Evolutionary conservation across 768 basidiomycete genomes (phyloP), one percentile per base, ranked within the genome.

Genomic region (Pleurotus platypus): DNA sequence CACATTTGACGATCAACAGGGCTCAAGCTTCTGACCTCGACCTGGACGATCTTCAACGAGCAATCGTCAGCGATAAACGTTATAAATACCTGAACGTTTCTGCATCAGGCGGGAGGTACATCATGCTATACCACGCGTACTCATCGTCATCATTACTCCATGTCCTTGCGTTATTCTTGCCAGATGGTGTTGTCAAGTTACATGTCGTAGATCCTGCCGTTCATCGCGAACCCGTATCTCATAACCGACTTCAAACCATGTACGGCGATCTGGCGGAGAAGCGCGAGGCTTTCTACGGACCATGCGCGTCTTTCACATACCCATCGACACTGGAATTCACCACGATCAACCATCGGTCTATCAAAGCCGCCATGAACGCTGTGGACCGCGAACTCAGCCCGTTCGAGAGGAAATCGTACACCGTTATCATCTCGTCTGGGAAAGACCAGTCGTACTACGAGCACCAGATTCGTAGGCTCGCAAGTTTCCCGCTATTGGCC

Each of bases 131-230:
- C 66, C 96, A 98, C 59, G 89, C 89, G 16, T 84, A 79, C 57
- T 84, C 93, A 9, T 30, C 43, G 16, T 81, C 83, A 54, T 87
- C 78, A 47, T 83, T 83, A 0, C 80, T 96, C 18, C 94, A 98
- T 63, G 83, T 97, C 15, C 94, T 96, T 64, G 89, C 89, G 0
- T 75, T 97, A 30, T 96, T 98, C 75, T 77, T 87, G 37, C 92
- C 93, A 0, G 74, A 69, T 26, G 87, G 87, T 0, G 60, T 72
- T 8, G 86, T 87, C 38, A 89, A 86, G 63, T 75, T 98, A 2
- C 94, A 94, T 67, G 74, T 97, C 50, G 94, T 98, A 56, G 97
- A 98, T 69, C 87, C 87, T 39, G 93, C 93, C 13, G 83, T 85
- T n/a, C 85, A 86, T 39, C 85, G 94, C 45, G 94, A 96, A 64